phyloP scores from a whole-genome alignment of 1,284 basidiomycete species.

The Microbotryum lychnidis-dioicae region DNA sequence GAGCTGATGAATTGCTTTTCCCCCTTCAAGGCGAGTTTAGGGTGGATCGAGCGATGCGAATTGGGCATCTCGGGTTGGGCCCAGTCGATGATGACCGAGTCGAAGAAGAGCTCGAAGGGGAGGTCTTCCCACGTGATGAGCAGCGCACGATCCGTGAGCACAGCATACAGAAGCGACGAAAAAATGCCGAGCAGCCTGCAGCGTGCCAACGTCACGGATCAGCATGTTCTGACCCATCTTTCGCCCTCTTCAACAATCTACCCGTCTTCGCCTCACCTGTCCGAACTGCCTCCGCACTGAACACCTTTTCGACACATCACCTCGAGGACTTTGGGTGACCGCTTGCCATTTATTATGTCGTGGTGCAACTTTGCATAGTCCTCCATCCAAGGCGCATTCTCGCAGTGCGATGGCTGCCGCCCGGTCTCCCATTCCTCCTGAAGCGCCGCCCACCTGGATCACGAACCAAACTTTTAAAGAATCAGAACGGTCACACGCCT shows the following conservation, averaged over 20 bases:
- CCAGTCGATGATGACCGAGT: conserved; percentile 20
- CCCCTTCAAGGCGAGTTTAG: conserved; percentile 14
- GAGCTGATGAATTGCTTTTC: conserved; percentile 3
- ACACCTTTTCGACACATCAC: conserved; percentile 3
- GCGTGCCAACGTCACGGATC: too few species aligned
- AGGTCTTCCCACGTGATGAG: conserved; percentile 23
- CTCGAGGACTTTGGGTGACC: conserved; percentile 3
- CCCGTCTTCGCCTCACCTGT: conserved; percentile 3
- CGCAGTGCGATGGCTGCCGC: conserved; percentile 13
- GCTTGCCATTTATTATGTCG: conserved; percentile 6
- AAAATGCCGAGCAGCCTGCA: conserved; percentile 16
- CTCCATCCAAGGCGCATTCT: conserved; percentile 8
- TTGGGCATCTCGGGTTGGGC: conserved; percentile 23
- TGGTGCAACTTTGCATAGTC: conserved; percentile 13
- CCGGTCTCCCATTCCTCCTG: conserved; percentile 8
- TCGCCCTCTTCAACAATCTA: too few species aligned
- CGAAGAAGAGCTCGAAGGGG: conserved; percentile 23
- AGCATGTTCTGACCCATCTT: too few species aligned
- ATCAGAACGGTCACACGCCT: background rate
- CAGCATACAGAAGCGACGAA: conserved; percentile 23
- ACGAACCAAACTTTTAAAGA: too few species aligned
- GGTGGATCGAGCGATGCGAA: conserved; percentile 18
- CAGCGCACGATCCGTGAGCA: conserved; percentile 22
- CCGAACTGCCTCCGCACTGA: conserved; percentile 22
- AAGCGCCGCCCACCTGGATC: background rate